These are phyloP conservation scores for Rhazya stricta DNA, from an alignment of 257 asterid genomes.

Conservation along the genomic window DNA sequence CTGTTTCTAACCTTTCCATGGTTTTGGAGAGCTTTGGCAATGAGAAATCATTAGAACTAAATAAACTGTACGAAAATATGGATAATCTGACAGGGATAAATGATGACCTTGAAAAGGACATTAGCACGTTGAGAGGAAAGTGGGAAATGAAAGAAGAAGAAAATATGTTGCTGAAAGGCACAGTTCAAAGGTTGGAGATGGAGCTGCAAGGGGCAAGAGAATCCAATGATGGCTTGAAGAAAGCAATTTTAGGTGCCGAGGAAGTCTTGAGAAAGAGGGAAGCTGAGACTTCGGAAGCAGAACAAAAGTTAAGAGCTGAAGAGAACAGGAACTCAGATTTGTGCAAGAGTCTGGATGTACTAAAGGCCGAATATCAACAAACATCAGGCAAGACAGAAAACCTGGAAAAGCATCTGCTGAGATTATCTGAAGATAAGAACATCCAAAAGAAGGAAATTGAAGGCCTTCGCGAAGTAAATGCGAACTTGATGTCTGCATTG, in stretches of 20 bases:
- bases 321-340: conserved; percentile 47
- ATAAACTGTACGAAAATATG: conserved; percentile 45
- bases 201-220: conserved; percentile 47
- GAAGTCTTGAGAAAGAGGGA: conserved; percentile 40
- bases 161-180: conserved; percentile 46
- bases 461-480: conserved; percentile 46
- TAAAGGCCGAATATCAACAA: conserved; percentile 42
- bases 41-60: conserved; percentile 50
- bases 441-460: conserved; percentile 50
- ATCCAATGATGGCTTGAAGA: conserved; percentile 37
- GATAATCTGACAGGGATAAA: conserved; percentile 40
- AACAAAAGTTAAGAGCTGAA: conserved; percentile 50
- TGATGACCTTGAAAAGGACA: conserved; percentile 44
- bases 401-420: conserved; percentile 42
- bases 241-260: conserved; percentile 34
- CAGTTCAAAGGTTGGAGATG: conserved; percentile 51
- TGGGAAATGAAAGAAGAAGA: conserved; percentile 57
- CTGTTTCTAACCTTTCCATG: conserved; percentile 38
- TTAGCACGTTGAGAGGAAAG: conserved; percentile 36
- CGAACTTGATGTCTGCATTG: conserved; percentile 49
- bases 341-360: conserved; percentile 38
- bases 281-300: conserved; percentile 48
- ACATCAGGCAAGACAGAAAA: conserved; percentile 36
- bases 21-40: conserved; percentile 38
- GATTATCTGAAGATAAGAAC: conserved; percentile 45